Evolutionary conservation across 257 asterid genomes (phyloP), one percentile per base, ranked within the genome.

Genomic region (Solanum phureja): DNA sequence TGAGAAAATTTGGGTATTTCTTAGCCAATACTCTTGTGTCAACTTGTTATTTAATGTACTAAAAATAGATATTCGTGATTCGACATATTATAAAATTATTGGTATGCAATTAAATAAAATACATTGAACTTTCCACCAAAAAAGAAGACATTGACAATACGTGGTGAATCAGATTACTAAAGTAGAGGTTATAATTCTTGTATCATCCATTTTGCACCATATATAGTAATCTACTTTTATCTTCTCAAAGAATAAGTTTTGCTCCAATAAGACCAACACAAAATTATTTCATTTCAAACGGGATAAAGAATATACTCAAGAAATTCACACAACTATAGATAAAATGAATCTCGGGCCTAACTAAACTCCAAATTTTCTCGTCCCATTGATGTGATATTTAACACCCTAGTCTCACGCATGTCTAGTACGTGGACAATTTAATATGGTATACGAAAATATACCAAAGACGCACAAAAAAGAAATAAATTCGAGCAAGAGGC

Each of bases 61-160:
- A 60, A 23, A 60, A 60, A 23, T 60, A 60, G 4, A 23, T 44
- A 4, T 9, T 23, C 11, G 1, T 18, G 4, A 56, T 56, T 7
- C n/a, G 3, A 56, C 4, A 1, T 56, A 19, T 11, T 44, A 11
- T 18, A 16, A 56, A 56, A 56, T 16, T 6, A 56, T 29, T 29
- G 14, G 33, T 68, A 64, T 12, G 56, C 24, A 31, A 44, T n/a
- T 23, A 24, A 29, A 31, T 21, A 38, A 49, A 58, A 27, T 87
- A 93, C 96, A 91, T 88, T 46, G 3, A 94, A 8, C 42, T 38
- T 75, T 33, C 95, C 95, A 91, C 31, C 71, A 14, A 72, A 27
- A n/a, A 95, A 92, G 81, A 94, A 93, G 71, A 94, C 90, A 73
- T 93, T 93, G 74, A 94, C 96, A 24, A 93, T 93, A 87, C 94